Base-by-base conservation (phyloP, 2,329 filamentous ascomycete species). In the Kalmusia sp. region DNA sequence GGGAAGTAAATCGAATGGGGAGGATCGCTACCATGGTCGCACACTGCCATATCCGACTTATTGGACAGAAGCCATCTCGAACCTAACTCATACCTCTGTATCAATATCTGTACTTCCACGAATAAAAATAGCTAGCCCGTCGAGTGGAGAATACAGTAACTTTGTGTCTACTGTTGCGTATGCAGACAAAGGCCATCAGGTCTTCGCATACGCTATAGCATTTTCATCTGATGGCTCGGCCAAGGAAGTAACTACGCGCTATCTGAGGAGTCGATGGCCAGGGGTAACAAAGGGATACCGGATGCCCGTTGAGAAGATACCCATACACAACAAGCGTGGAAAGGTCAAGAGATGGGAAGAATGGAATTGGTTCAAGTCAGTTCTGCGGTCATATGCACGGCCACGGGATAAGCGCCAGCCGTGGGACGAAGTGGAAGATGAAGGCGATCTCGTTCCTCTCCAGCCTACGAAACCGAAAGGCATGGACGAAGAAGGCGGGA, bases 161-260 rank as follows among this genome's bases (percentile, higher is more conserved):
- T 9, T 84, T 89, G 51, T 84, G 84, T 98, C 47, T 92, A 97
- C 65, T 91, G 93, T 12, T 87, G 84, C 82, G 30, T 91, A 90
- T 68, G 92, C 93, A 0, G 92, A 96, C 28, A 92, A 89, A 65
- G 86, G 89, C 0, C 93, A 91, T 63, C 93, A 98, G 72, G 86
- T 96, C 11, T 92, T 96, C 67, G 90, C 91, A 39, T 99, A 99
- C 67, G 84, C 96, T 2, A 80, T 98, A 17, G 93, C 89, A 0
- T 91, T 90, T 73, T 91, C 90, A 0, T 76, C 85, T 3, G 93
- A 98, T 68, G 91, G 91, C 2, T 93, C 92, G 0, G 93, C 92
- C 11, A 98, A 98, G 71, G 95, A 99, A 70, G 90, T 99, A 14
- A 99, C 95, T 0, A 87, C 95, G 9, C 85, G 95, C 24, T 99